Percentiles rank a stretch among this genome's conserved stretches.
phyloP scores from a whole-genome alignment of 2,329 filamentous ascomycete species.

The Calonectria montana region DNA sequence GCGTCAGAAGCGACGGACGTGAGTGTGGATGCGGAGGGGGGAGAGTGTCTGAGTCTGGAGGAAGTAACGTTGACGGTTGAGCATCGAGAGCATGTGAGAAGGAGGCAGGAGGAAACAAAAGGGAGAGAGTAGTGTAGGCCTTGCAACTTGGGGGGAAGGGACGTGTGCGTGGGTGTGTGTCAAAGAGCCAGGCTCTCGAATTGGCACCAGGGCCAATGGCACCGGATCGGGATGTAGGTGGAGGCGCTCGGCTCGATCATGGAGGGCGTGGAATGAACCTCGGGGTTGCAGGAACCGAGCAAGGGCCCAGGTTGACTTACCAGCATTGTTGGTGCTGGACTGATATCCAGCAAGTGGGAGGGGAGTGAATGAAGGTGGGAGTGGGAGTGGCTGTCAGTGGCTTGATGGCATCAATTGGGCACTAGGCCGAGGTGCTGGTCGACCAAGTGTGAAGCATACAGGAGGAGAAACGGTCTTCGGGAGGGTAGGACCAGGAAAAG shows the following conservation, averaged over 20 bases:
- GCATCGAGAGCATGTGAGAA: conserved; percentile 2
- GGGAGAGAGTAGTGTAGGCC: background rate
- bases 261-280: conserved; percentile 25
- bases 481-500: background rate
- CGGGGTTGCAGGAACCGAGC: conserved; percentile 32
- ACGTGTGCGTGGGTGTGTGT: conserved; percentile 29
- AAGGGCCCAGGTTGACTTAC: conserved; percentile 16
- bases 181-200: conserved; percentile 25
- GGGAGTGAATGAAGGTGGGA: no score
- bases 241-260: background rate
- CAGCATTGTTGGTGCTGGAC: conserved; percentile 5
- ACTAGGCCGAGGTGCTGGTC: background rate
- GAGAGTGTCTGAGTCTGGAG: background rate
- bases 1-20: conserved; percentile 20
- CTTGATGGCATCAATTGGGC: background rate
- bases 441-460: background rate
- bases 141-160: conserved; percentile 21
- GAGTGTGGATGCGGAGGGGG: conserved; percentile 7
- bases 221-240: conserved; percentile 31
- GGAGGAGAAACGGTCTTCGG: background rate
- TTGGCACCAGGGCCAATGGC: conserved; percentile 37
- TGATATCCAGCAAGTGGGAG: background rate
- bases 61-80: conserved; percentile 4
- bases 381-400: background rate
- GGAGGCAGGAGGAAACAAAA: conserved; percentile 1